Evolutionary conservation across 1,139 yeast genomes (phyloP), one percentile per base, ranked within the genome.

Genomic region (Pichia sp.): DNA sequence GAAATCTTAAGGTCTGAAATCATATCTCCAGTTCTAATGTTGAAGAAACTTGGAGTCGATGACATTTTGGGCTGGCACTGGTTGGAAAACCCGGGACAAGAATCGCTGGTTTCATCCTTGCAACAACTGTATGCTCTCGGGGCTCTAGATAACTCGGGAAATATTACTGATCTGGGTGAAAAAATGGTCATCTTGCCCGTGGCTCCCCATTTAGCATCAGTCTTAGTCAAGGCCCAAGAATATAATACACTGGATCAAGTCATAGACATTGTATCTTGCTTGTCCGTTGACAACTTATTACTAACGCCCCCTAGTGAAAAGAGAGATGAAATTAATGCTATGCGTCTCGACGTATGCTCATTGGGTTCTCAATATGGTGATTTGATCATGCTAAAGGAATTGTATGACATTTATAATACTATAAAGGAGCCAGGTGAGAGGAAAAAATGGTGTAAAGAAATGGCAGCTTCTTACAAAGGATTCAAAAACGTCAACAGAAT

Each of bases 161-260:
- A 79, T 36, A 84, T 93, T 57, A 93, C 98, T 0, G 70, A 76
- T 1, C 71, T 88, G 45, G 99, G 99, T 16, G 75, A 76, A 54
- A 81, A 87, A 64, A 90, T 93, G 95, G 90, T 96, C 0, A 78
- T 89, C 8, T 75, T 93, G 57, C 99, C 99, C 0, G 78, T 95
- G 29, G 86, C 92, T 15, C 99, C 99, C 0, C 95, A 89, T 64
- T 75, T 95, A 45, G 88, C 97, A n/a, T 90, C 90, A 0, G 97
- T 90, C 10, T 75, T 92, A 53, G 75, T 92, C 50, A 78, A 80
- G 42, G 96, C 97, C 0, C 73, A 78, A 57, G 82, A 81, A 50
- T 68, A 68, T 49, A 82, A 81, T 0, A 84, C 84, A 30, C 70
- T 90, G 23, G 71, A 74, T 1, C 80, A 85, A 1, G 96, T 89